phyloP scores from a whole-genome alignment of 1,139 yeast genomes.

The Oligophagozyma castellii region DNA sequence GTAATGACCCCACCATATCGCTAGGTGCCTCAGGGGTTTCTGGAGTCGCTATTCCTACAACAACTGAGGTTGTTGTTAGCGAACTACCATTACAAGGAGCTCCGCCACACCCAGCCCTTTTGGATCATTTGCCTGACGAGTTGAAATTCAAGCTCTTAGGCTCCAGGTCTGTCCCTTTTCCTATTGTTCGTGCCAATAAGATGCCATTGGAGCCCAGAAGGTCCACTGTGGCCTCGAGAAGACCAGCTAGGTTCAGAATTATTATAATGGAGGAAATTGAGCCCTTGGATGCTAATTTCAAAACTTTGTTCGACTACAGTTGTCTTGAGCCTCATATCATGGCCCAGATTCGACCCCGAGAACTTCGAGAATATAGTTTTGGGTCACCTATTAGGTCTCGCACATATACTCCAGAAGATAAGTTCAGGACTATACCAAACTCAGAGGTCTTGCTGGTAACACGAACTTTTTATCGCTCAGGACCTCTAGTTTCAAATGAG shows the following conservation, averaged over 20 bases:
- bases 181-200: background rate
- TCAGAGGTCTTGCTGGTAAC: conserved; percentile 20
- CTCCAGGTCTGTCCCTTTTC: conserved; percentile 10
- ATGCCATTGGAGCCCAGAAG: background rate
- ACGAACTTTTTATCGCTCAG: conserved; percentile 13
- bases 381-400: conserved; percentile 22
- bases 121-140: conserved; percentile 20
- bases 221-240: background rate
- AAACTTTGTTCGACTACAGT: conserved; percentile 22
- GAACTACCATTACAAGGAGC: background rate
- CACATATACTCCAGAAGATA: conserved; percentile 14
- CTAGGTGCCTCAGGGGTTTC: too few species aligned
- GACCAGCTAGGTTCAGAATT: background rate
- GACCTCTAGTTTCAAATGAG: conserved; percentile 6
- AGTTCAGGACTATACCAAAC: conserved; percentile 20
- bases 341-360: conserved; percentile 7
- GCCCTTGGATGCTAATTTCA: conserved; percentile 24
- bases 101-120: conserved; percentile 7
- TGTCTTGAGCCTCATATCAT: conserved; percentile 10
- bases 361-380: conserved; percentile 23
- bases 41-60: background rate
- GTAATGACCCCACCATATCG: too few species aligned
- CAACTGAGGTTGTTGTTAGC: background rate
- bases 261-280: conserved; percentile 26
- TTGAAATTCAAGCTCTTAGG: conserved; percentile 17